Conservation (phyloP, 306 rosid species). For the Luffa acutangula region DNA sequence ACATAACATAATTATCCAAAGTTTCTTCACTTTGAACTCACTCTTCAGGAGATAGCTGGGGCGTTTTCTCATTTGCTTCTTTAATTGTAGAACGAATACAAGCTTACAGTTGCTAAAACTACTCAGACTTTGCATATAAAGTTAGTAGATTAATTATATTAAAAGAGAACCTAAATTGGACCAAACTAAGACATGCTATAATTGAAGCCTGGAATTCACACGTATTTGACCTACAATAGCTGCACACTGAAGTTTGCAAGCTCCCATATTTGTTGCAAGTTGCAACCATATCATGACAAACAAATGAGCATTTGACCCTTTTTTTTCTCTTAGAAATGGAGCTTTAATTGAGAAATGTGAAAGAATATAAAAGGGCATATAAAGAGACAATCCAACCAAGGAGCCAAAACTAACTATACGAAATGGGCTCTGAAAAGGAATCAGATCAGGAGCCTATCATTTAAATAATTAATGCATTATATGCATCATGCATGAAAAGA, state of each 20-base stretch:
- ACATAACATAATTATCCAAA: not conserved
- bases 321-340: not conserved
- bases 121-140: not conserved
- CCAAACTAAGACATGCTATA: not conserved
- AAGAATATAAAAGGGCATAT: not conserved
- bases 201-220: not conserved
- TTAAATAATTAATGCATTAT: not conserved
- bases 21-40: not conserved
- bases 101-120: not conserved
- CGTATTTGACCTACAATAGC: not conserved
- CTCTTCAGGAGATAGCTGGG: not conserved
- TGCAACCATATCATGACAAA: not conserved
- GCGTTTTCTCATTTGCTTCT: not conserved
- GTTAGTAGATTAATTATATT: not conserved
- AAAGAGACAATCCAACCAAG: not conserved
- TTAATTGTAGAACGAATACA: not conserved
- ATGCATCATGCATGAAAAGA: not conserved
- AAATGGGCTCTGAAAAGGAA: not conserved
- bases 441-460: not conserved
- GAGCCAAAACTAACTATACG: not conserved
- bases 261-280: not conserved
- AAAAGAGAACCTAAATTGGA: not conserved
- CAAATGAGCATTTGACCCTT: not conserved
- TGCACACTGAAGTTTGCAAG: not conserved
- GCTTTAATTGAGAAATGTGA: not conserved